phyloP scores from a whole-genome alignment of 345 rosid species.

The Angophora floribunda region DNA sequence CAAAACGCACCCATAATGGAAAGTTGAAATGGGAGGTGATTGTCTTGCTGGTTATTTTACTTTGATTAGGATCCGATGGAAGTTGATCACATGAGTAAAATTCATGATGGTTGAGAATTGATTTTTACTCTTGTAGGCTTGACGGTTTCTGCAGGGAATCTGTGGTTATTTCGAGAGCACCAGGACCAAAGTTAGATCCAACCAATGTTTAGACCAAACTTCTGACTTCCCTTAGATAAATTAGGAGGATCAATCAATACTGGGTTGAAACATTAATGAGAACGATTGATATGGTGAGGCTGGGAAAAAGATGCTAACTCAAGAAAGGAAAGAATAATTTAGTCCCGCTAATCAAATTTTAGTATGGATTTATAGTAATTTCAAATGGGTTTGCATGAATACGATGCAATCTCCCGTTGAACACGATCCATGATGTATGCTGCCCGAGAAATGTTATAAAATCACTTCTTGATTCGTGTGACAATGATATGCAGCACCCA shows the following conservation, averaged over 20 bases:
- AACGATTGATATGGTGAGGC: background rate
- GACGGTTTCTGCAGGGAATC: background rate
- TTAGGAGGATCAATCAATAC: background rate
- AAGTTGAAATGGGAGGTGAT: background rate
- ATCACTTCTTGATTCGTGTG: background rate
- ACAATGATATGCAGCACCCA: background rate
- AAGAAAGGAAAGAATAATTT: background rate
- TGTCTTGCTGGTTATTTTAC: background rate
- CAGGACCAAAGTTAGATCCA: background rate
- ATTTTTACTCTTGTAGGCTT: background rate
- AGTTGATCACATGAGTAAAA: background rate
- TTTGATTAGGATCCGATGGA: background rate
- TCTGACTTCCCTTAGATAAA: background rate
- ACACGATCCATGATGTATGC: constrained; percentile 23
- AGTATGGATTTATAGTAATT: background rate
- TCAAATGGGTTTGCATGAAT: background rate
- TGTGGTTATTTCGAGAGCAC: background rate
- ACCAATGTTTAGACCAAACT: background rate
- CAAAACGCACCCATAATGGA: background rate
- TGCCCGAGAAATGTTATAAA: background rate
- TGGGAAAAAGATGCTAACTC: background rate
- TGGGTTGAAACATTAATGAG: background rate
- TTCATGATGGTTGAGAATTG: background rate
- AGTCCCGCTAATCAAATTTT: background rate
- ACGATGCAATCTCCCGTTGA: background rate